Base-by-base conservation (phyloP, 331 rosid genomes). In the Quercus phellos region DNA sequence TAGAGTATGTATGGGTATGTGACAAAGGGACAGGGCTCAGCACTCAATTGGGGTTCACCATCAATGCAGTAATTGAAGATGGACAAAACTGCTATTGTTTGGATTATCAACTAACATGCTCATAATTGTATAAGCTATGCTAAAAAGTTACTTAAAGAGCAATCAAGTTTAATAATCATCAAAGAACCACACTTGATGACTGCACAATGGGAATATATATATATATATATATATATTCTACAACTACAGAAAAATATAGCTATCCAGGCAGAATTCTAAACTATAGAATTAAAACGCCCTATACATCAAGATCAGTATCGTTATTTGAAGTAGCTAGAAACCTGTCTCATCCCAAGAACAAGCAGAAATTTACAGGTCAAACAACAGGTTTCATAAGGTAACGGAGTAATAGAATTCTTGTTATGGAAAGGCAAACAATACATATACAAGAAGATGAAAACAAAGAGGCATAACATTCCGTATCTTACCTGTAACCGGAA, bases 401-500 rank as follows among this genome's bases (percentile, higher is more conserved):
- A 43, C 18, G 8, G 34, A 12, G 51, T 6, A 29, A 22, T 4
- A 30, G 13, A 55, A 70, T 35, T n/a, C 43, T 17, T 56, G 35
- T 34, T 5, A 13, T 10, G 18, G 17, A 51, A 13, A 17, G 29
- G 43, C 29, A 21, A 73, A 55, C 67, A 32, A 64, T 12, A 14
- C 34, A 76, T 59, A 81, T 42, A 66, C 61, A 72, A 63, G 22
- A 22, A n/a, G 32, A 72, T 50, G 5, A 38, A 26, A 78, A 60
- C 27, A 68, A 30, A 19, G 70, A 18, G 34, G 70, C 24, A 59
- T 46, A 80, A 70, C 60, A 56, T 77, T 68, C 72, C 38, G 50
- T 74, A 70, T 53, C 51, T 79, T 88, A 95, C 99, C 99, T 95
- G 97, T 82, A 95, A 87, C 79, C 97, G 87, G 88, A 95, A 95